phyloP scores from a whole-genome alignment of 805 yeast genomes.

The Starmerella stigmatis region DNA sequence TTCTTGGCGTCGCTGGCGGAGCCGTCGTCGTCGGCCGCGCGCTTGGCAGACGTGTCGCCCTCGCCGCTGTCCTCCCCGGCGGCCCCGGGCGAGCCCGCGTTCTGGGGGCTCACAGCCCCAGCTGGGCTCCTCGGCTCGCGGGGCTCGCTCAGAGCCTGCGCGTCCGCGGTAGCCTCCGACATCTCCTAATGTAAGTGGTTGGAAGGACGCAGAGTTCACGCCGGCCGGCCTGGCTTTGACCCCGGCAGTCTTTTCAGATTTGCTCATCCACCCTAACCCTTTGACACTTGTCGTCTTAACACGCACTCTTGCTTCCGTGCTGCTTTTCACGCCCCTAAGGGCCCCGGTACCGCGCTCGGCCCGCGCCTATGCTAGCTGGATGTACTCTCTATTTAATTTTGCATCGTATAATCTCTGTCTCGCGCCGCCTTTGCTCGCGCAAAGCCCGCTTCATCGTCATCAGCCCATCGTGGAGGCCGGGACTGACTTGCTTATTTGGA shows the following conservation, averaged over 20 bases:
- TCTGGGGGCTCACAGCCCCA: not conserved
- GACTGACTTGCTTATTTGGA: too few species aligned
- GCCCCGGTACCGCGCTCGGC: too few species aligned
- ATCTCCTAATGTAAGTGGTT: slow-evolving; percentile 8
- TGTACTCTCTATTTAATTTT: not conserved
- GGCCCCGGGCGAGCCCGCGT: not conserved
- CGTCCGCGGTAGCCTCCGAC: slow-evolving; percentile 12
- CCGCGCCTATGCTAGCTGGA: too few species aligned
- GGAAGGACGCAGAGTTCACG: slow-evolving; percentile 19
- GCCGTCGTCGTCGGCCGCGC: slow-evolving; percentile 1
- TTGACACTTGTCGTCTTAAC: slow-evolving; percentile 16
- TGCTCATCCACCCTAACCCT: slow-evolving; percentile 20
- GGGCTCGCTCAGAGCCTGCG: slow-evolving; percentile 6
- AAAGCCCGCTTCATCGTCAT: too few species aligned
- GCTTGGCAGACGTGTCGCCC: slow-evolving; percentile 6
- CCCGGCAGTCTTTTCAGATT: slow-evolving; percentile 18
- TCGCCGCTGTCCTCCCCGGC: not conserved
- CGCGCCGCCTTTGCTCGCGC: too few species aligned
- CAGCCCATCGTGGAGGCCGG: too few species aligned
- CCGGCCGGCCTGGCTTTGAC: slow-evolving; percentile 18
- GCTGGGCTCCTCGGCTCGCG: slow-evolving; percentile 4
- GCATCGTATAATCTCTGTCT: not conserved
- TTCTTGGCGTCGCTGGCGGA: slow-evolving; percentile 7
- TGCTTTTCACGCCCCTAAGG: too few species aligned
- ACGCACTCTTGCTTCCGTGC: slow-evolving; percentile 6